Conservation (phyloP, 169 alveolate genomes). For the Cryptosporidium sp. region DNA sequence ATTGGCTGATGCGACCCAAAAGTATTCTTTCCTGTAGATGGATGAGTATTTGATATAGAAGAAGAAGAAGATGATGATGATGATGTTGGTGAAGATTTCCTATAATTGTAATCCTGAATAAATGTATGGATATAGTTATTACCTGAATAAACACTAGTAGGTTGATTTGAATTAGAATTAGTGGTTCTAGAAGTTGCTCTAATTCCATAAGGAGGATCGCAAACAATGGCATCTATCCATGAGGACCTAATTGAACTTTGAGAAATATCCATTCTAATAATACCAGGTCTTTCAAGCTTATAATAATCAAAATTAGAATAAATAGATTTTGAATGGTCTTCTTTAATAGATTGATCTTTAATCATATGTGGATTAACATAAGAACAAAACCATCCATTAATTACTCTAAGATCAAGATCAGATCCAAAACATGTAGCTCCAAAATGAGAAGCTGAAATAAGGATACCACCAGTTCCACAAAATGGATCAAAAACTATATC, state of each 20-base stretch:
- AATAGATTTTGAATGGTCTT: conserved; percentile 81
- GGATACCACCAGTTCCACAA: conserved; percentile 97
- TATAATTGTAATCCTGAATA: conserved; percentile 26
- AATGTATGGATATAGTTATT: not conserved
- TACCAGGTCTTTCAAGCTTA: conserved; percentile 86
- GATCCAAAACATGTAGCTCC: conserved; percentile 94
- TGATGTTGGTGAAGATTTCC: not conserved
- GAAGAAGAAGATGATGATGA: not conserved
- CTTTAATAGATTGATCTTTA: conserved; percentile 73
- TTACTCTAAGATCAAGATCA: conserved; percentile 95
- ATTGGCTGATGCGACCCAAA: conserved; percentile 36
- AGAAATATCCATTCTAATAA: conserved; percentile 80
- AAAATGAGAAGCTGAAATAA: conserved; percentile 91
- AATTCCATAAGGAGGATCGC: conserved; percentile 98
- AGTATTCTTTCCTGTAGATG: not conserved
- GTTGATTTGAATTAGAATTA: not conserved
- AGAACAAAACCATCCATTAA: conserved; percentile 87
- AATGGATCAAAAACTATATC: conserved; percentile 94
- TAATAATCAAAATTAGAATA: conserved; percentile 89
- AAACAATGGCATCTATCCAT: conserved; percentile 94
- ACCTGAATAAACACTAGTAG: not conserved
- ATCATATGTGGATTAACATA: conserved; percentile 84
- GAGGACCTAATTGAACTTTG: conserved; percentile 62
- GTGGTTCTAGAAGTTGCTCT: conserved; percentile 87
- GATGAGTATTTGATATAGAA: not conserved